phyloP scores from a whole-genome alignment of 208 protist species.

The Trypanosoma scelopori region DNA sequence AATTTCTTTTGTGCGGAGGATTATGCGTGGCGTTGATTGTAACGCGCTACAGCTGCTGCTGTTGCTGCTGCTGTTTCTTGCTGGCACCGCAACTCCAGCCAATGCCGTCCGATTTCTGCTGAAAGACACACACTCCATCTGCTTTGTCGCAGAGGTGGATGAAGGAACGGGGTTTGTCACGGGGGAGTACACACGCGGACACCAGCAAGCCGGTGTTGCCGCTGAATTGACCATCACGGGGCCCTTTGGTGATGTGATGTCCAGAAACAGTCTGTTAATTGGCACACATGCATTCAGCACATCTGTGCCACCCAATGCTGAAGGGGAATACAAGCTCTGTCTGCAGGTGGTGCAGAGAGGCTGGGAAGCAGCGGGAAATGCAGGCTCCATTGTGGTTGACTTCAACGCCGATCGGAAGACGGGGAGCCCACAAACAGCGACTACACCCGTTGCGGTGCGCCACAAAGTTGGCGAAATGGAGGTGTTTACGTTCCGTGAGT shows the following conservation, averaged over 20 bases:
- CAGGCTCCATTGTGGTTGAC: conserved; percentile 16
- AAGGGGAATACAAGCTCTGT: conserved; percentile 32
- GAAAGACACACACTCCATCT: conserved; percentile 38
- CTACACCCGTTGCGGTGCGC: conserved; percentile 25
- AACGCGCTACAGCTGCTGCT: too few species aligned
- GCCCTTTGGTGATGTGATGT: conserved; percentile 4
- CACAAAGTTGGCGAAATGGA: conserved; percentile 54
- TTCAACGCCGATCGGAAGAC: conserved; percentile 32
- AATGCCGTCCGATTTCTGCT: conserved; percentile 48
- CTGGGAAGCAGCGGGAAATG: conserved; percentile 7
- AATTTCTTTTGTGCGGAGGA: neutral
- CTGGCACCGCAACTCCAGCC: neutral
- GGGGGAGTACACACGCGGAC: conserved; percentile 45
- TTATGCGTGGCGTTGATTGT: neutral
- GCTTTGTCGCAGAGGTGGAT: conserved; percentile 63
- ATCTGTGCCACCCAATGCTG: neutral
- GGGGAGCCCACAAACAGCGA: neutral
- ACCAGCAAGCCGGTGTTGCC: neutral
- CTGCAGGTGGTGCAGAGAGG: conserved; percentile 12
- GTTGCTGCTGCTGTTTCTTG: conserved; percentile 1
- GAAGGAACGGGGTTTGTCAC: conserved; percentile 32
- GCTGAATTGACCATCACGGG: conserved; percentile 7
- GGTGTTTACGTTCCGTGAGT: conserved; percentile 66
- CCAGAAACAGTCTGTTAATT: conserved; percentile 1
- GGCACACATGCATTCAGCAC: conserved; percentile 30